A percentile compares a stretch with the other conserved stretches of the same genome.
Evolutionary conservation across 345 rosid genomes (phyloP).

Genomic region (Arabidopsis thaliana): TAIR10.1 NC_003074.8:262001-262500

Average conservation of each 20-base stretch:
- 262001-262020: not conserved
- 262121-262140: too few relatives aligned
- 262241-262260: not conserved
- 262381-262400: slow-evolving; percentile 35
- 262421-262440: slow-evolving; percentile 50
- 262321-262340: slow-evolving; percentile 27
- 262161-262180: too few relatives aligned
- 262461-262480: slow-evolving; percentile 67
- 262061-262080: too few relatives aligned
- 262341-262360: slow-evolving; percentile 30
- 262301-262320: slow-evolving; percentile 32
- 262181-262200: too few relatives aligned
- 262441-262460: slow-evolving; percentile 63
- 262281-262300: not conserved
- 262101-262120: too few relatives aligned
- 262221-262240: not conserved
- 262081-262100: too few relatives aligned
- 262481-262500: slow-evolving; percentile 56
- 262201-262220: too few relatives aligned
- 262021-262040: too few relatives aligned
- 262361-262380: slow-evolving; percentile 15
- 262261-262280: not conserved
- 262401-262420: slow-evolving; percentile 44
- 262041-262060: too few relatives aligned
- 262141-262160: too few relatives aligned